These are phyloP conservation scores for Bidens hawaiensis DNA, from an alignment of 140 eudicot species.

Conservation along the genomic window DNA sequence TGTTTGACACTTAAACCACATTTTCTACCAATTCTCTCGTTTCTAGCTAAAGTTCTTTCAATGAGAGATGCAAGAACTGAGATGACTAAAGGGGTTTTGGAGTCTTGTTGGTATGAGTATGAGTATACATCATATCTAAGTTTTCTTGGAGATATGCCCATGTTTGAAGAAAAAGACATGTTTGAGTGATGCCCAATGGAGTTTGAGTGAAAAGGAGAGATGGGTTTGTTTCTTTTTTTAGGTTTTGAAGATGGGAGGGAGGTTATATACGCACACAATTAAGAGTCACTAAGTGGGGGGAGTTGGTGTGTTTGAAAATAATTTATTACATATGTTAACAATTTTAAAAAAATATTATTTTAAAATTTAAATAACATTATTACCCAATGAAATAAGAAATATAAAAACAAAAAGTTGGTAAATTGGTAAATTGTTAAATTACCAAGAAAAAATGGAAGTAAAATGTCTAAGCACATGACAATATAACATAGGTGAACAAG, in stretches of 20 bases:
- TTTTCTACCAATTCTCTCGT: slow-evolving; percentile 52
- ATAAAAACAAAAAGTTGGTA: too few species aligned
- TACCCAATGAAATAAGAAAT: too few species aligned
- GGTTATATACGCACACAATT: neutral
- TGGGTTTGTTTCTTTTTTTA: slow-evolving; percentile 26
- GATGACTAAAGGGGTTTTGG: slow-evolving; percentile 68
- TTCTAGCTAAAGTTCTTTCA: slow-evolving; percentile 68
- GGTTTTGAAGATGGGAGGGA: slow-evolving; percentile 14
- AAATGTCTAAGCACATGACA: too few species aligned
- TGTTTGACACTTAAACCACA: slow-evolving; percentile 24
- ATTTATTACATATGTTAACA: too few species aligned
- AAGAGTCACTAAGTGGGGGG: too few species aligned
- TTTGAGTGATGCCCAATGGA: slow-evolving; percentile 6
- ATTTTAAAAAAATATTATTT: too few species aligned
- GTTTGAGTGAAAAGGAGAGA: slow-evolving; percentile 20
- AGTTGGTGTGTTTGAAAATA: too few species aligned
- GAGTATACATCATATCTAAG: slow-evolving; percentile 74
- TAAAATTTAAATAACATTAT: too few species aligned
- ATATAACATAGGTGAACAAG: too few species aligned
- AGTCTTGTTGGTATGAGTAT: slow-evolving; percentile 54
- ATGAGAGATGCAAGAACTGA: slow-evolving; percentile 85
- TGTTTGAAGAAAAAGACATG: slow-evolving; percentile 40
- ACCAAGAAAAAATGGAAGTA: too few species aligned
- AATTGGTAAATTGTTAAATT: too few species aligned
- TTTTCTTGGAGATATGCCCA: slow-evolving; percentile 69